These are phyloP conservation scores for Pseudofabraea citricarpa DNA, from an alignment of 2,329 filamentous ascomycete genomes.

Conservation along the genomic window DNA sequence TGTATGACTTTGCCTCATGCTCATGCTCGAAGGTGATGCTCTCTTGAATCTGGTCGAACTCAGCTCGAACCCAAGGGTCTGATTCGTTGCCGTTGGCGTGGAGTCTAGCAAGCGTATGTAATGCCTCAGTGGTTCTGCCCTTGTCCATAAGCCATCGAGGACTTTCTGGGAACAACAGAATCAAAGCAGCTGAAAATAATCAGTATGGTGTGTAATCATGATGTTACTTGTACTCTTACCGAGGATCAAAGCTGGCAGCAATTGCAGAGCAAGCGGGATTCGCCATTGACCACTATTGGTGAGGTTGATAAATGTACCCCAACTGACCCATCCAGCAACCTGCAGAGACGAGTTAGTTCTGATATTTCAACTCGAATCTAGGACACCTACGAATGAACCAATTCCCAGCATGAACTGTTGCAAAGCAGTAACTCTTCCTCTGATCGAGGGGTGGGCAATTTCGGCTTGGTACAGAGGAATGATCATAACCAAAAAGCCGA, in stretches of 20 bases:
- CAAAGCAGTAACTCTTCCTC: conserved; percentile 65
- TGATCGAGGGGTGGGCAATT: conserved; percentile 71
- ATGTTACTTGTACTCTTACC: conserved; percentile 25
- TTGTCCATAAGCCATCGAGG: conserved; percentile 61
- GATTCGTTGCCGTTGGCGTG: conserved; percentile 54
- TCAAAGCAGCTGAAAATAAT: conserved; percentile 41
- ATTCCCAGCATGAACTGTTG: conserved; percentile 83
- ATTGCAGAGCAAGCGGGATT: conserved; percentile 45
- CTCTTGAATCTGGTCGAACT: conserved; percentile 61
- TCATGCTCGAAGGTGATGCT: conserved; percentile 56
- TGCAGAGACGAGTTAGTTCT: not conserved
- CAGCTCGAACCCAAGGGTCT: conserved; percentile 58
- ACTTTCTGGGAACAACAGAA: conserved; percentile 58
- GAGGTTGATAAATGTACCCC: conserved; percentile 41
- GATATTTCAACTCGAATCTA: not conserved
- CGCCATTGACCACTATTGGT: conserved; percentile 29
- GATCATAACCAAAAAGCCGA: conserved; percentile 39
- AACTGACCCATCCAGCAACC: conserved; percentile 68
- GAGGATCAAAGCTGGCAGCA: conserved; percentile 51
- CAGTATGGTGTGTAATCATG: not conserved
- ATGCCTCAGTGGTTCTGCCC: conserved; percentile 47
- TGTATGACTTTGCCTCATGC: conserved; percentile 57
- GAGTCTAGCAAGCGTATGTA: conserved; percentile 52
- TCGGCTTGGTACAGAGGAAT: conserved; percentile 71
- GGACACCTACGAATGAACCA: conserved; percentile 48